Conservation (phyloP, 2,329 filamentous ascomycete species). For the Colletotrichum sp. region DNA sequence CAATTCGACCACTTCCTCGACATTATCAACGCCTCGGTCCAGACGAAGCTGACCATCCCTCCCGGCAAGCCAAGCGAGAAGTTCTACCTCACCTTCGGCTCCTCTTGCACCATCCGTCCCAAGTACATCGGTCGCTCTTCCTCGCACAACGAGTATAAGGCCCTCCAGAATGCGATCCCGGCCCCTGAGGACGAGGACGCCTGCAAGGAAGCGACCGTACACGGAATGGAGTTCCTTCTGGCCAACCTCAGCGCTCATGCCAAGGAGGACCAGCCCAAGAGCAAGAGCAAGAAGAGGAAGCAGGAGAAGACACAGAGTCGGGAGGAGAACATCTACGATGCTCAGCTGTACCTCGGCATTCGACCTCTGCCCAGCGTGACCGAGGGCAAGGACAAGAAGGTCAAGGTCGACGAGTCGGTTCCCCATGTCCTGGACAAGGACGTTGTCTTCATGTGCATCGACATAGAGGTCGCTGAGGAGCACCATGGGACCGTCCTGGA, state of each 20-base stretch:
- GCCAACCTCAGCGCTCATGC: conserved; percentile 12
- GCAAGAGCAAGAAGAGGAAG: conserved; percentile 13
- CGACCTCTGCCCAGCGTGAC: background rate
- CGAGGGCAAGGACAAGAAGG: background rate
- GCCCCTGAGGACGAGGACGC: background rate
- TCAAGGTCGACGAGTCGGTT: background rate
- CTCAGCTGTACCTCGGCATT: conserved; percentile 20
- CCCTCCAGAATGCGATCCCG: background rate
- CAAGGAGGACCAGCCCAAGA: conserved; percentile 28
- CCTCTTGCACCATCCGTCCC: conserved; percentile 66
- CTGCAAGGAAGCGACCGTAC: background rate
- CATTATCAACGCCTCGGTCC: conserved; percentile 66
- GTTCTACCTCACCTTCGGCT: conserved; percentile 67
- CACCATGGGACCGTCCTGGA: conserved; percentile 76
- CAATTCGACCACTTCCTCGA: conserved; percentile 71
- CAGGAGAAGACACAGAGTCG: conserved; percentile 5
- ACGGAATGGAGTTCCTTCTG: conserved; percentile 9
- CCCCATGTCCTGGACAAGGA: background rate
- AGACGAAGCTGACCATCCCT: conserved; percentile 63
- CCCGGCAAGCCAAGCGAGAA: conserved; percentile 51
- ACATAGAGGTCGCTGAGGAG: conserved; percentile 82
- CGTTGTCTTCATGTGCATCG: conserved; percentile 75
- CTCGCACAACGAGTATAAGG: conserved; percentile 8
- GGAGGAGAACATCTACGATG: conserved; percentile 1
- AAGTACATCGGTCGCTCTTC: conserved; percentile 67